Evolutionary conservation across 352 stramenopile genomes (phyloP), one percentile per base, ranked within the genome.

Genomic region (Phytophthora pseudosyringae): DNA sequence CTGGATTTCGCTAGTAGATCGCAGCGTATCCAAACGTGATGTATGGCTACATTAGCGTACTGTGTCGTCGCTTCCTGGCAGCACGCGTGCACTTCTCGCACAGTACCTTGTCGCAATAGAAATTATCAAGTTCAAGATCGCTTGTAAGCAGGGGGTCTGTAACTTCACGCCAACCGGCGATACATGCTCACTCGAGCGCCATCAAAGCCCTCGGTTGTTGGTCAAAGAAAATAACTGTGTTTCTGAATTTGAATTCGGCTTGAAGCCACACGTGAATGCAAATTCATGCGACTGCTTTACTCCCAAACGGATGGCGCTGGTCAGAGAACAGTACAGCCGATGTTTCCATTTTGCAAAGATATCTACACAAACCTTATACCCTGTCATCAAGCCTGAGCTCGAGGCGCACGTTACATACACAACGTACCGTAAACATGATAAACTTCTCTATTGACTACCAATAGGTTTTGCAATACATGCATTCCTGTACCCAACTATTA

Each of bases 231-330:
- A 15, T 15, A 45, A 28, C 2, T 45, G 16, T 44, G n/a, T 45
- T 28, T 15, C 31, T 35, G 31, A 11, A 4, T 11, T 35, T 35
- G 21, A 45, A 28, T n/a, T 39, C 10, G 50, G 6, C 32, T 55
- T 64, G 56, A 57, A 64, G 10, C 12, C 25, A 2, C 9, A 12
- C 16, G 33, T 62, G 59, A 67, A 67, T 67, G 59, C 33, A 43
- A 67, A 67, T 67, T 67, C 33, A 6, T 41, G 58, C 39, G 29
- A 60, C 47, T 55, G 32, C 33, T 55, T 44, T 55, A 40, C 29
- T 28, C 32, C n/a, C 29, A 58, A 63, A 68, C 60, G 60, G 51
- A 68, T 68, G 60, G 60, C 50, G 60, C 36, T 41, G 26, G 51
- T 51, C 43, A 48, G 50, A 55, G 50, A 26, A 9, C 18, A 18